Evolutionary conservation across 192 early-diverging fungal genomes (phyloP), one percentile per base, ranked within the genome.

Genomic region (Coemansia sp.): DNA sequence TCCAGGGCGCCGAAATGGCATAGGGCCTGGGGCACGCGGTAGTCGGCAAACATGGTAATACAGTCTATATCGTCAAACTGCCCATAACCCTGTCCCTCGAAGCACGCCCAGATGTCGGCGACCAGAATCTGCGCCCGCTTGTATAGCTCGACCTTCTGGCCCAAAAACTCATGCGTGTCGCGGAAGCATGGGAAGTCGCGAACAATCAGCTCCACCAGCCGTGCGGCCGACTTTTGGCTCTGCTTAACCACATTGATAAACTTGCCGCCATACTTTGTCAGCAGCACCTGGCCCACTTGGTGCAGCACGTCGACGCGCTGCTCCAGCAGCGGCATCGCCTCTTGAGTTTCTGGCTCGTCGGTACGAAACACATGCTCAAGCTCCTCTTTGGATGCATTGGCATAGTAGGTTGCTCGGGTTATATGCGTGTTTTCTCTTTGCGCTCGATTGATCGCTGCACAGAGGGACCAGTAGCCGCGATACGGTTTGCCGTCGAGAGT

Each of bases 11-110:
- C 85, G 36, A 91, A 80, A 51, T 90, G 83, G 54, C 85, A 82
- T 28, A 88, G 56, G 7, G 85, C 85, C 75, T 93, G 82, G 4
- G 83, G 83, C 16, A 90, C 83, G n/a, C 90, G 75, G 63, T 91
- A 93, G 62, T 93, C 91, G 4, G 91, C 91, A 87, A 93, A 93
- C 88, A 93, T 93, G 11, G 91, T 93, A 28, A 93, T 81, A 11
- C 70, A 40, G 56, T 89, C 84, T 69, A 93, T 90, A 55, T 91
- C 88, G 20, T 75, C 41, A 60, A 93, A 91, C 6, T 57, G 17
- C 1, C 91, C 88, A 30, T 60, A 54, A 0, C 66, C 62, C 44
- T 67, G 21, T 32, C 87, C 87, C 63, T 91, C 88, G 60, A 91
- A 93, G 59, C 89, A 91, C 14, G 88, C 89, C 91, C 91, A 93